A percentile compares a stretch with the other conserved stretches of the same genome.
Conservation (phyloP, 305 asterid genomes). For the Solanum hybrid region DNA sequence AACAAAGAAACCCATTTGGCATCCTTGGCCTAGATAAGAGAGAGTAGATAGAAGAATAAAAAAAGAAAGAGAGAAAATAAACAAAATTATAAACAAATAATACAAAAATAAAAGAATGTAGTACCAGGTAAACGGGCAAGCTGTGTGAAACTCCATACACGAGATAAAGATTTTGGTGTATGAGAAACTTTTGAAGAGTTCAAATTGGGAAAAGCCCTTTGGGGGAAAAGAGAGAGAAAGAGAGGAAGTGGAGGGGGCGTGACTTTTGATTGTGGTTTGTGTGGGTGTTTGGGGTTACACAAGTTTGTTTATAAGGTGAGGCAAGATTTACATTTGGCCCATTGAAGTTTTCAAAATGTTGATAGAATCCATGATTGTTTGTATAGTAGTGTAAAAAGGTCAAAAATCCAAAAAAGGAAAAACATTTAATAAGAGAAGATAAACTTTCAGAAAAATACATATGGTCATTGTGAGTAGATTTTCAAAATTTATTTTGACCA, state of each 20-base stretch:
- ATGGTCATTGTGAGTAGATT: background rate
- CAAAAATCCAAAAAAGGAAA: background rate
- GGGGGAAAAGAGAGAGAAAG: slow-evolving; percentile 6
- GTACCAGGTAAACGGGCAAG: slow-evolving; percentile 14
- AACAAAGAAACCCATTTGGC: background rate
- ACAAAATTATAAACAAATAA: background rate
- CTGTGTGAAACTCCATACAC: slow-evolving; percentile 7
- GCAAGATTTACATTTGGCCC: background rate
- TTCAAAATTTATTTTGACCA: background rate
- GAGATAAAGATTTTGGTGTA: slow-evolving; percentile 4
- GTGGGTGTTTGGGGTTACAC: background rate
- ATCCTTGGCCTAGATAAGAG: background rate
- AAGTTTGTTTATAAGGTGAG: background rate
- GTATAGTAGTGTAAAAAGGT: background rate
- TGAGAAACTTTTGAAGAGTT: slow-evolving; percentile 1
- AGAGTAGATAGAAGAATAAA: background rate
- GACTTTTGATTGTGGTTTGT: background rate
- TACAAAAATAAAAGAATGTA: background rate
- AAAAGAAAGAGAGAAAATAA: background rate
- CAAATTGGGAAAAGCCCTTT: slow-evolving; percentile 11
- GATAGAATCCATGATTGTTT: background rate
- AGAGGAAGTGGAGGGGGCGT: background rate
- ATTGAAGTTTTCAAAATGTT: background rate
- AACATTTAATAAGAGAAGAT: background rate
- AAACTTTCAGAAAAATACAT: background rate